A percentile compares a stretch with the other conserved stretches of the same genome.
Conservation (phyloP, 1,139 yeast genomes). For the Pichia sp. region DNA sequence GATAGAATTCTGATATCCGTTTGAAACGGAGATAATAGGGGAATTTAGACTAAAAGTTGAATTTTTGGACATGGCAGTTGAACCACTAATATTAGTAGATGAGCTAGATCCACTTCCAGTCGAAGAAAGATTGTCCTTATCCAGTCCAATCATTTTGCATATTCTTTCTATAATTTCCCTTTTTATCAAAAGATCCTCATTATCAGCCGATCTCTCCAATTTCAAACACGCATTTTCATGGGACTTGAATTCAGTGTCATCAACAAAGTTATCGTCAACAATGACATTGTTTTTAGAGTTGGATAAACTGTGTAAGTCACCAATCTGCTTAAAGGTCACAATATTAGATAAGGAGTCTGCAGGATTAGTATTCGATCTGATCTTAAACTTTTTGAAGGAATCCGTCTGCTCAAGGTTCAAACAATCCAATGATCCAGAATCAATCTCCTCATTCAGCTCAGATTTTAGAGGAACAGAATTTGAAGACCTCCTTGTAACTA, state of each 20-base stretch:
- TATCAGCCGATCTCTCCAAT: background rate
- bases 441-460: conserved; percentile 26
- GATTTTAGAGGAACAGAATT: too few species aligned
- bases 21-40: background rate
- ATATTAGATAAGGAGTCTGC: background rate
- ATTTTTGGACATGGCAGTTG: conserved; percentile 3
- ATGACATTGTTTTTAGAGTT: background rate
- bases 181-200: background rate
- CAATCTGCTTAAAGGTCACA: too few species aligned
- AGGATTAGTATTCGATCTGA: background rate
- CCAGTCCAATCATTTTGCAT: conserved; percentile 64
- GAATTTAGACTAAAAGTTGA: conserved; percentile 4
- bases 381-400: background rate
- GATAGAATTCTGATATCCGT: background rate
- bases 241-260: background rate
- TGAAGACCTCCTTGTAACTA: too few species aligned
- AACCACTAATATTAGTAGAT: background rate
- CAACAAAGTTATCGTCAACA: background rate
- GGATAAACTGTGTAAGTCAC: background rate
- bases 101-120: too few species aligned
- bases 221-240: background rate
- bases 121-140: conserved; percentile 12
- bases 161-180: conserved; percentile 71
- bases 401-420: background rate
- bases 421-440: too few species aligned